Evolutionary conservation across 495 filamentous ascomycete species (phyloP).

Genomic region (Hypoxylon fuscum): DNA sequence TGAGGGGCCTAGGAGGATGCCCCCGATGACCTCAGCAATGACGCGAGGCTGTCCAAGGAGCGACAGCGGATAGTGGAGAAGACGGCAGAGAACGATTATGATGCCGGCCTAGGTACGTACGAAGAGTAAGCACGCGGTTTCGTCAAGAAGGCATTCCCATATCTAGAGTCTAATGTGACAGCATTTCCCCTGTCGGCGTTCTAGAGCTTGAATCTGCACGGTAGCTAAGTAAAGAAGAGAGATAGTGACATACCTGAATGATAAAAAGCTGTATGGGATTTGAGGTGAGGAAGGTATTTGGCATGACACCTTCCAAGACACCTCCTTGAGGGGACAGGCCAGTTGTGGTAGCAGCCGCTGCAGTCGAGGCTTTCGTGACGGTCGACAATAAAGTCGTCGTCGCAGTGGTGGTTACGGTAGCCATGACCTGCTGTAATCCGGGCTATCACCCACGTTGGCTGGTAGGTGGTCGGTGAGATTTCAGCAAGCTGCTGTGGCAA

Average conservation of each 20-base stretch:
- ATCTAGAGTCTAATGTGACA: background rate
- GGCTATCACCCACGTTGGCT: conserved; percentile 8
- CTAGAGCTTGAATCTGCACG: background rate
- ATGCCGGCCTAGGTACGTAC: conserved; percentile 74
- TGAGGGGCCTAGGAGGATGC: conserved; percentile 88
- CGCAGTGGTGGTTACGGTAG: conserved; percentile 23
- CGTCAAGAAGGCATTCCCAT: background rate
- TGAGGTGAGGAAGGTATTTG: conserved; percentile 40
- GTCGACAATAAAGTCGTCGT: conserved; percentile 39
- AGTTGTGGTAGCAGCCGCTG: conserved; percentile 18
- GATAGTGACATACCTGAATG: conserved; percentile 73
- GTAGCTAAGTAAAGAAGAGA: background rate
- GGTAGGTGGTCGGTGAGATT: background rate
- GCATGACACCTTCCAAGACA: conserved; percentile 41
- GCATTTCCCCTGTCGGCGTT: background rate
- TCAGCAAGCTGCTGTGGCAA: conserved; percentile 8
- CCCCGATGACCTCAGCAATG: conserved; percentile 95
- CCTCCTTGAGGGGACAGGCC: conserved; percentile 38
- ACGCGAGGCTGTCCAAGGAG: conserved; percentile 89
- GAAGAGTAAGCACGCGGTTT: conserved; percentile 40
- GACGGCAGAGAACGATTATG: conserved; percentile 88
- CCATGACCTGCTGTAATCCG: conserved; percentile 7
- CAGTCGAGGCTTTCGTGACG: conserved; percentile 22
- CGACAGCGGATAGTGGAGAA: conserved; percentile 79
- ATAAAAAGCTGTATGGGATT: conserved; percentile 96